These are phyloP conservation scores for Colletotrichum australisinense DNA, from an alignment of 2,329 filamentous ascomycete genomes.

Conservation along the genomic window DNA sequence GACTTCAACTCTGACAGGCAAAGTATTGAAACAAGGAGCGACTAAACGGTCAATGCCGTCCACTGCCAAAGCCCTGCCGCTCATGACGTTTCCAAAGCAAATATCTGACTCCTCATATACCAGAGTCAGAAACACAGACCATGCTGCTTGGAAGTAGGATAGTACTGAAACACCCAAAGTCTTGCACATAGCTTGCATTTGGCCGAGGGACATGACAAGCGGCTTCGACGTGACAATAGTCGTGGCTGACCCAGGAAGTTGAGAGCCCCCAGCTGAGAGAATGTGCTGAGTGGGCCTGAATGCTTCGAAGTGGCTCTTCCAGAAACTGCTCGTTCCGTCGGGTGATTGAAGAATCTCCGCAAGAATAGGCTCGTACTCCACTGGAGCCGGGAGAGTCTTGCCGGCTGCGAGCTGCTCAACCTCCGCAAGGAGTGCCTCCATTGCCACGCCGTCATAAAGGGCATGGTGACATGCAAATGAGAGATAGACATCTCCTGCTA, in stretches of 20 bases:
- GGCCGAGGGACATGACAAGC: conserved; percentile 48
- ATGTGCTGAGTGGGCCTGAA: conserved; percentile 52
- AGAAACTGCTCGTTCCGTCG: conserved; percentile 70
- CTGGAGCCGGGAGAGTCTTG: conserved; percentile 56
- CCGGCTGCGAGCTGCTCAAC: conserved; percentile 69
- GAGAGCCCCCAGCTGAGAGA: neutral
- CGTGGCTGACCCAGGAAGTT: neutral
- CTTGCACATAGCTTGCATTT: conserved; percentile 62
- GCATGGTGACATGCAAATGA: conserved; percentile 79
- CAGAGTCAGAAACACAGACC: conserved; percentile 73
- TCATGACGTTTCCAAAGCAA: conserved; percentile 90
- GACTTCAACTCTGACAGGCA: conserved; percentile 75
- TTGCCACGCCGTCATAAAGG: conserved; percentile 86
- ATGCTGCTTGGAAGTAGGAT: conserved; percentile 77
- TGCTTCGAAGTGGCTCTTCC: conserved; percentile 66
- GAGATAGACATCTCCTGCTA: conserved; percentile 47
- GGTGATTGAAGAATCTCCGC: conserved; percentile 63
- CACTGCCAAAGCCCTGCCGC: conserved; percentile 76
- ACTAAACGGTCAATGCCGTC: conserved; percentile 77
- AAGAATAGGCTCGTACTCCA: conserved; percentile 74
- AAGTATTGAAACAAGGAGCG: conserved; percentile 93
- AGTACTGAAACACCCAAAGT: conserved; percentile 71
- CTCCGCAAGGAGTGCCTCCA: conserved; percentile 76
- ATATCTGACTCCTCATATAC: conserved; percentile 71
- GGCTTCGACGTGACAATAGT: neutral